Conservation (phyloP, 2,329 filamentous ascomycete genomes). For the Waltergamsia citrina region DNA sequence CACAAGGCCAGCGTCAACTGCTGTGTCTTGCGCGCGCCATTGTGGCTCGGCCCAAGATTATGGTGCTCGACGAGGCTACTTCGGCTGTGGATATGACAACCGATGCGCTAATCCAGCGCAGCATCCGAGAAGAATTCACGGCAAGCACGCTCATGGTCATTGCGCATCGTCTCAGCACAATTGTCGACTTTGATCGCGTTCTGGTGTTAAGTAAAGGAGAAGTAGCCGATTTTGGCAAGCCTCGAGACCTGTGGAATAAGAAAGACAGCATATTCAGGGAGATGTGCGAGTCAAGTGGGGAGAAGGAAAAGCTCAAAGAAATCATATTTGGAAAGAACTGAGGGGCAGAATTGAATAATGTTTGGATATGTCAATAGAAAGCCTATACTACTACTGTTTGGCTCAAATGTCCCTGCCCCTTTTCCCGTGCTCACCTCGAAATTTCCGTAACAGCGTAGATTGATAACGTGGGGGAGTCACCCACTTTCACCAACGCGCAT, state of each 20-base stretch:
- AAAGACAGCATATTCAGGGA: conserved; percentile 45
- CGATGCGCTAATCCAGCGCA: conserved; percentile 63
- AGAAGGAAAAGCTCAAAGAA: conserved; percentile 40
- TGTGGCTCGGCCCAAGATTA: conserved; percentile 62
- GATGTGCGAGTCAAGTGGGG: conserved; percentile 55
- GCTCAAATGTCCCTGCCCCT: no score
- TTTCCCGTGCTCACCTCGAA: no score
- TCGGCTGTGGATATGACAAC: conserved; percentile 71
- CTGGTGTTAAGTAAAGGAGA: conserved; percentile 60
- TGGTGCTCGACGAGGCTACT: conserved; percentile 75
- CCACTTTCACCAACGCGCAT: no score
- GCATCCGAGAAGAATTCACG: conserved; percentile 62
- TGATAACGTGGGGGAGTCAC: no score
- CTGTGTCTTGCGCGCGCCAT: conserved; percentile 67
- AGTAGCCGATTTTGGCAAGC: conserved; percentile 59
- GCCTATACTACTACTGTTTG: no score
- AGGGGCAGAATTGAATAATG: no score
- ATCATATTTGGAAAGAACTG: conserved; percentile 26
- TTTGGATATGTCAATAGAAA: no score
- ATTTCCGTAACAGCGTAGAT: no score
- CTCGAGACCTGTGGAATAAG: conserved; percentile 49
- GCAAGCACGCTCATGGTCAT: conserved; percentile 64
- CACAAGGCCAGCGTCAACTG: conserved; percentile 68
- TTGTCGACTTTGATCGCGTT: conserved; percentile 68
- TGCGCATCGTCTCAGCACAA: conserved; percentile 66